phyloP scores from a whole-genome alignment of 2,329 filamentous ascomycete genomes.

The Exophiala sp. region DNA sequence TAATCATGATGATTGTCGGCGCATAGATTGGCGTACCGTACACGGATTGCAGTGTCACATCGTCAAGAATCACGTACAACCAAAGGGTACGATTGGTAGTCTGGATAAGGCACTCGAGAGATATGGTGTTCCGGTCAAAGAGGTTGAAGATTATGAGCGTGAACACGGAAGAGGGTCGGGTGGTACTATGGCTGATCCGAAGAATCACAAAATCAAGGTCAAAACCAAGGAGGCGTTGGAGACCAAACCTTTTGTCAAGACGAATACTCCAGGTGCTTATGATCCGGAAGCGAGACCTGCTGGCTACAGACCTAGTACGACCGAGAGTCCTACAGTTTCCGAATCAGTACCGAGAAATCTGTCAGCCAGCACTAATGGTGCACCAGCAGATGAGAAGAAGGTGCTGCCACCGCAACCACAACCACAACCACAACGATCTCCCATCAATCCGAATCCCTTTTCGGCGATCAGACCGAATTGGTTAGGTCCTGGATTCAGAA shows the following conservation, averaged over 20 bases:
- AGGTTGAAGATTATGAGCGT: constrained; percentile 27
- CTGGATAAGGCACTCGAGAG: constrained; percentile 27
- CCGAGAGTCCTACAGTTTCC: constrained; percentile 14
- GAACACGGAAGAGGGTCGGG: constrained; percentile 25
- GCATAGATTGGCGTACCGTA: constrained; percentile 30
- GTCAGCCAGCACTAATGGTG: constrained; percentile 10
- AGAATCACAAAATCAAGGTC: constrained; percentile 28
- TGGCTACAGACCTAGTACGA: constrained; percentile 21
- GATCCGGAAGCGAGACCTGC: constrained; percentile 22
- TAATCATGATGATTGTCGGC: constrained; percentile 28
- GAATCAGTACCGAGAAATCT: constrained; percentile 15
- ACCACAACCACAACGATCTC: too few relatives aligned
- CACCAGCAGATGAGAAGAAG: constrained; percentile 1
- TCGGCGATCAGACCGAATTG: constrained; percentile 7
- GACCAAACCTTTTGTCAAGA: constrained; percentile 7
- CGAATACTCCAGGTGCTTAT: constrained; percentile 13
- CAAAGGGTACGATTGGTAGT: constrained; percentile 29
- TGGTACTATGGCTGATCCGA: constrained; percentile 28
- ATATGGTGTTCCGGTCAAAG: constrained; percentile 27
- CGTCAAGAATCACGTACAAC: constrained; percentile 29
- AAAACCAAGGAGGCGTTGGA: constrained; percentile 18
- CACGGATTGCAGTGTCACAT: constrained; percentile 30
- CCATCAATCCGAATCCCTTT: background rate
- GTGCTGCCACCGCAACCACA: background rate
- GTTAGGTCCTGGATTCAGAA: background rate